A percentile compares a stretch with the other conserved stretches of the same genome.
phyloP scores from a whole-genome alignment of 306 rosid species.

The Morella rubra region DNA sequence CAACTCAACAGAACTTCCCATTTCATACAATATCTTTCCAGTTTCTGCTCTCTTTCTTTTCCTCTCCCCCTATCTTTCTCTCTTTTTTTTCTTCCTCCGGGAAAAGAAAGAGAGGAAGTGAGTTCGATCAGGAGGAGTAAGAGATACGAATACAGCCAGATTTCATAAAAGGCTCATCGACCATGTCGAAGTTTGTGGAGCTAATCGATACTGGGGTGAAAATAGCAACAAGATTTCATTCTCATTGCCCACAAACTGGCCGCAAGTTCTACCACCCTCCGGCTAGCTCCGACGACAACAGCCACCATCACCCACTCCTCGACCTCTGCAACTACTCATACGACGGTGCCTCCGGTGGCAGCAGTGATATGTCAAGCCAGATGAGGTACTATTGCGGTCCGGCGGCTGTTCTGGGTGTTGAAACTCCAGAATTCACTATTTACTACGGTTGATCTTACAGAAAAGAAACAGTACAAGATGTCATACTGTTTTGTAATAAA shows the following conservation, averaged over 20 bases:
- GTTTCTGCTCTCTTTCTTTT: too few relatives aligned
- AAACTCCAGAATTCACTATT: conserved; percentile 45
- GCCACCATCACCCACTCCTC: not conserved
- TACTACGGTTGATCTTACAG: conserved; percentile 44
- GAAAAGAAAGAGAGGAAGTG: too few relatives aligned
- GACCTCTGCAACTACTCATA: not conserved
- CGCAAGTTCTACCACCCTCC: conserved; percentile 76
- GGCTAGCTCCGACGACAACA: conserved; percentile 16
- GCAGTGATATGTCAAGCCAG: conserved; percentile 19
- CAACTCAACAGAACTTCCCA: too few relatives aligned
- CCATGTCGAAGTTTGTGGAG: conserved; percentile 60
- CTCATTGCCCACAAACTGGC: conserved; percentile 62
- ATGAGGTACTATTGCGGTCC: conserved; percentile 21
- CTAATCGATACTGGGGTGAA: conserved; percentile 55
- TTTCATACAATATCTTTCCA: too few relatives aligned
- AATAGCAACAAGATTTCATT: conserved; percentile 49
- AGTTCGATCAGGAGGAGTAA: too few relatives aligned
- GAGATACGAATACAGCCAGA: too few relatives aligned
- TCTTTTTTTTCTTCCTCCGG: not conserved
- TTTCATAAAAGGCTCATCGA: not conserved
- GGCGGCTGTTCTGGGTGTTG: conserved; percentile 19
- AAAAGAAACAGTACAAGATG: too few relatives aligned
- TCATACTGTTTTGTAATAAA: too few relatives aligned
- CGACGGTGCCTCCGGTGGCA: conserved; percentile 7
- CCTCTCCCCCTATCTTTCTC: not conserved